These are phyloP conservation scores for Chlamydomonas reinhardtii DNA, from an alignment of 163 green algal genomes.

Conservation along the genomic window DNA sequence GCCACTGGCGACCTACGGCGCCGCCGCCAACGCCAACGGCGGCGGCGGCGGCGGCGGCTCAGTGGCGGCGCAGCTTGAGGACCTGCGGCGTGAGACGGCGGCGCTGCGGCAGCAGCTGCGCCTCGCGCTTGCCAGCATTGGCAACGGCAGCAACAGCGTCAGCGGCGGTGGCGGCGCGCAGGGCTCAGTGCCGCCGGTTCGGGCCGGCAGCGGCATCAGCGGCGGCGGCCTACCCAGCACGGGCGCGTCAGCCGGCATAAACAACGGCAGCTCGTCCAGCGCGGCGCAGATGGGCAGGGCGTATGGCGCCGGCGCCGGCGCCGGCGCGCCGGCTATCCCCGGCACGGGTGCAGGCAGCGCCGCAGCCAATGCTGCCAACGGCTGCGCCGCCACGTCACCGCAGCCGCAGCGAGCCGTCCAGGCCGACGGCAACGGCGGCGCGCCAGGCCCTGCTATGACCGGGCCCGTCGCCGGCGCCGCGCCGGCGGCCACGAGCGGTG, in stretches of 20 bases:
- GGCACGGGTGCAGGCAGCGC: neutral
- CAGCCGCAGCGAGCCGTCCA: too few relatives aligned
- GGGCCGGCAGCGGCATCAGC: too few relatives aligned
- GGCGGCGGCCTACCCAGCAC: neutral
- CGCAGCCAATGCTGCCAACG: neutral
- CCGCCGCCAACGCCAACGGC: neutral
- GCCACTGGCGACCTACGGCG: neutral
- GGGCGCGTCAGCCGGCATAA: too few relatives aligned
- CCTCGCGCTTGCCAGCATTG: neutral
- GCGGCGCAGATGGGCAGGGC: neutral
- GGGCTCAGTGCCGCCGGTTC: too few relatives aligned
- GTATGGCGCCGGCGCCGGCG: neutral
- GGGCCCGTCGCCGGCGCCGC: too few relatives aligned
- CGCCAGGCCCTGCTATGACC: too few relatives aligned
- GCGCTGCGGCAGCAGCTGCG: slow-evolving; percentile 24
- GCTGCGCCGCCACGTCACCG: neutral
- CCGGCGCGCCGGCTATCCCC: neutral
- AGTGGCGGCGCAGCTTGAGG: slow-evolving; percentile 4
- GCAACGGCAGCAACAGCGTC: neutral
- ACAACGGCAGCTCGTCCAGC: neutral
- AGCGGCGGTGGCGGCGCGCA: neutral
- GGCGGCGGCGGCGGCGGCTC: neutral
- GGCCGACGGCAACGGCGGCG: too few relatives aligned
- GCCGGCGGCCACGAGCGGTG: too few relatives aligned
- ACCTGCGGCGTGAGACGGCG: slow-evolving; percentile 21